These are phyloP conservation scores for Phialophora tarda DNA, from an alignment of 2,329 filamentous ascomycete species.

Conservation along the genomic window DNA sequence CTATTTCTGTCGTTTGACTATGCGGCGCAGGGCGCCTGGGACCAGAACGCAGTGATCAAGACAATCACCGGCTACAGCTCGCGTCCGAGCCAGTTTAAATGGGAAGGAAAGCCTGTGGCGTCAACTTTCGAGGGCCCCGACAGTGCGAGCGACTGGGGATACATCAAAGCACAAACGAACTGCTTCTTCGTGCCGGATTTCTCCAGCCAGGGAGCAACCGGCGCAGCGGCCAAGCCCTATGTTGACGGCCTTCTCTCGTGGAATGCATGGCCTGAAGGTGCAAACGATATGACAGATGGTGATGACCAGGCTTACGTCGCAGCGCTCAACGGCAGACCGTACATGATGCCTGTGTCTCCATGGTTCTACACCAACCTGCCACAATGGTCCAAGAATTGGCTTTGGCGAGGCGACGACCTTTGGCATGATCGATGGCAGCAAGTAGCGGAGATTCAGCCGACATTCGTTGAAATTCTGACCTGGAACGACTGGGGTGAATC, in stretches of 20 bases:
- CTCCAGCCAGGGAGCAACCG: conserved; percentile 9
- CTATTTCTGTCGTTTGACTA: conserved; percentile 16
- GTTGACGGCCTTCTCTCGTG: conserved; percentile 18
- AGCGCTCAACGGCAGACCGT: conserved; percentile 10
- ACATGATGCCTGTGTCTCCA: conserved; percentile 19
- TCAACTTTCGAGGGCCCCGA: conserved; percentile 17
- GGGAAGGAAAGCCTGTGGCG: conserved; percentile 15
- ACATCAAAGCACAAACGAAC: conserved; percentile 20
- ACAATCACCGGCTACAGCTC: conserved; percentile 13
- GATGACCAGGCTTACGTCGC: conserved; percentile 11
- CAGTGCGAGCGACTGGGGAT: conserved; percentile 13
- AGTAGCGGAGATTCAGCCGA: conserved; percentile 8
- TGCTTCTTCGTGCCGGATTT: conserved; percentile 17
- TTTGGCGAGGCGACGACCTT: conserved; percentile 14
- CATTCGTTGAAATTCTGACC: conserved; percentile 17
- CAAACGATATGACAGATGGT: conserved; percentile 16
- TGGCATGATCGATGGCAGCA: conserved; percentile 18
- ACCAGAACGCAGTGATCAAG: conserved; percentile 18
- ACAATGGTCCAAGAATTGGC: conserved; percentile 20
- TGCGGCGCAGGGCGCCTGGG: conserved; percentile 16
- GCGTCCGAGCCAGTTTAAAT: conserved; percentile 12
- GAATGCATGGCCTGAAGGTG: conserved; percentile 19
- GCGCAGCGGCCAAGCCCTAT: conserved; percentile 7
- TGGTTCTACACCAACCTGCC: conserved; percentile 21
- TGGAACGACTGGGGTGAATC: conserved; percentile 16